These are phyloP conservation scores for Plicaturopsis crispa DNA, from an alignment of 768 basidiomycete genomes.

Conservation along the genomic window DNA sequence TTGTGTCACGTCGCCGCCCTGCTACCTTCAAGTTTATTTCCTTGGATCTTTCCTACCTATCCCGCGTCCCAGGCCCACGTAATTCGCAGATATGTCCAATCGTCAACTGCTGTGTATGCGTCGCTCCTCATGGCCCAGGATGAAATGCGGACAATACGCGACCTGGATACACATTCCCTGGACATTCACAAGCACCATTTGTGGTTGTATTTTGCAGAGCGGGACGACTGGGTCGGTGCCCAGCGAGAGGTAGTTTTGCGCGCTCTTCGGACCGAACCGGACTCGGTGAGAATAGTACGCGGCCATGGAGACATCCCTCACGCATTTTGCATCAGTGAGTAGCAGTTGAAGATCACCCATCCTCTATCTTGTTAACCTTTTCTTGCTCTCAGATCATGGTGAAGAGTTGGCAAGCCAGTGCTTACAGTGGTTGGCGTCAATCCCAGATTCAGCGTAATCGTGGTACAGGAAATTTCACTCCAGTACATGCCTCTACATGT, in stretches of 20 bases:
- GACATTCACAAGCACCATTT: conserved; percentile 27
- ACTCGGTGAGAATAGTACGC: conserved; percentile 30
- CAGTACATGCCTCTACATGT: conserved; percentile 6
- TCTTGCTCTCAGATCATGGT: conserved; percentile 36
- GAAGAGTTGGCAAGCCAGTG: conserved; percentile 43
- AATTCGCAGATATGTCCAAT: conserved; percentile 41
- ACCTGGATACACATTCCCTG: conserved; percentile 38
- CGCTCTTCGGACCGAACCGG: conserved; percentile 26
- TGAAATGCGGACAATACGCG: conserved; percentile 58
- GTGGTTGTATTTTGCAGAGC: conserved; percentile 52
- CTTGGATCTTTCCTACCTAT: conserved; percentile 40
- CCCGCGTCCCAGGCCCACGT: conserved; percentile 37
- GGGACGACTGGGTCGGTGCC: conserved; percentile 65
- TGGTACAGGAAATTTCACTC: too few relatives aligned
- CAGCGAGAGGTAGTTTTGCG: conserved; percentile 38
- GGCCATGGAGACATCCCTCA: conserved; percentile 50
- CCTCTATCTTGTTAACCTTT: conserved; percentile 1
- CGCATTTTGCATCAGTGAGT: conserved; percentile 68
- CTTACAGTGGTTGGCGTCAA: conserved; percentile 33
- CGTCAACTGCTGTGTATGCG: conserved; percentile 43
- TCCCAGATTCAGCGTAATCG: too few relatives aligned
- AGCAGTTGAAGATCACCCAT: neutral
- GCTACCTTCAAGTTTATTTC: conserved; percentile 30
- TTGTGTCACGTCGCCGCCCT: conserved; percentile 34
- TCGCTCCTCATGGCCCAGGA: conserved; percentile 55